Evolutionary conservation across 2,329 filamentous ascomycete genomes (phyloP).

Genomic region (Penicillium capsulatum): DNA sequence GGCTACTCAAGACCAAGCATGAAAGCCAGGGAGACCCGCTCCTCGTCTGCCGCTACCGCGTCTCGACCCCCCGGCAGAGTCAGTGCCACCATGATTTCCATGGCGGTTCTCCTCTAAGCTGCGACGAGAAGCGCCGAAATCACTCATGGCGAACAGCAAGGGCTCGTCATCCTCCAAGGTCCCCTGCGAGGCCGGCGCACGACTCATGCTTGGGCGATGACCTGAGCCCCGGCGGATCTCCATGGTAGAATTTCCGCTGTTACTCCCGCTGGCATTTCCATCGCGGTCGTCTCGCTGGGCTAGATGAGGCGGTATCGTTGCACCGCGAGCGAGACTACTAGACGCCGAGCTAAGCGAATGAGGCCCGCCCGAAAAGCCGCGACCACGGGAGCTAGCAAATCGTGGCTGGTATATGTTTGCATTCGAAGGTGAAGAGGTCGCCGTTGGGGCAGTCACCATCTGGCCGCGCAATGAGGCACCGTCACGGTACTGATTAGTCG

Average conservation of each 20-base stretch:
- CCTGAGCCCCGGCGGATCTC: constrained; percentile 36
- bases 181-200: constrained; percentile 28
- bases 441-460: constrained; percentile 22
- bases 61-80: constrained; percentile 29
- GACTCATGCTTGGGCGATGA: constrained; percentile 34
- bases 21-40: constrained; percentile 31
- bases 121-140: constrained; percentile 41
- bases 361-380: constrained; percentile 36
- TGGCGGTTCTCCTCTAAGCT: constrained; percentile 41
- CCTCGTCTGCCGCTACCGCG: constrained; percentile 37
- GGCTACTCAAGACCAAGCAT: constrained; percentile 30
- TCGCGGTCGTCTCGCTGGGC: constrained; percentile 38
- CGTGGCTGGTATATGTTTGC: constrained; percentile 37
- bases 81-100: constrained; percentile 29
- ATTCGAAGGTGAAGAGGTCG: constrained; percentile 31
- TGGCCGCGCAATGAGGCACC: constrained; percentile 18
- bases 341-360: constrained; percentile 40
- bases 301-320: constrained; percentile 29
- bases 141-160: constrained; percentile 46
- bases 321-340: constrained; percentile 38
- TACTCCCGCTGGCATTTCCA: constrained; percentile 39
- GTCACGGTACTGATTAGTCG: constrained; percentile 19
- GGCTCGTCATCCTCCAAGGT: constrained; percentile 43
- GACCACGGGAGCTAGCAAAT: constrained; percentile 35
- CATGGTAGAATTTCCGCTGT: constrained; percentile 34